These are phyloP conservation scores for Calonectria pauciramosa DNA, from an alignment of 2,329 filamentous ascomycete species.

Conservation along the genomic window DNA sequence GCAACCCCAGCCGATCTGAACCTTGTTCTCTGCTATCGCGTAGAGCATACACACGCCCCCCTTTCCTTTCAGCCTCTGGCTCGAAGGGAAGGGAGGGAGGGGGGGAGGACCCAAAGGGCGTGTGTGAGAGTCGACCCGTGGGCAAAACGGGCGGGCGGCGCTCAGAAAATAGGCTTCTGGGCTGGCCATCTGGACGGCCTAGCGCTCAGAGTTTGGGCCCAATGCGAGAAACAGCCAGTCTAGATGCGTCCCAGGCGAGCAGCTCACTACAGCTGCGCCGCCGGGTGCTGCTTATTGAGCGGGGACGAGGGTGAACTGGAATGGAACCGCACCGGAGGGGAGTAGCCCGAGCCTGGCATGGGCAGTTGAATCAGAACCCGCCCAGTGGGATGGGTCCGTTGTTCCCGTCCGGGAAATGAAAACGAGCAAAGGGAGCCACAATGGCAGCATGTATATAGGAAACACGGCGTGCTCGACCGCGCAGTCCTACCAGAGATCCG, in stretches of 20 bases:
- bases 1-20: background rate
- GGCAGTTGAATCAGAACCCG: constrained; percentile 15
- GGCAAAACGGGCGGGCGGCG: background rate
- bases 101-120: background rate
- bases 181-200: background rate
- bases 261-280: background rate
- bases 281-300: constrained; percentile 14
- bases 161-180: constrained; percentile 18
- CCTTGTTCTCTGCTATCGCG: background rate
- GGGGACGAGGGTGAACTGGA: constrained; percentile 18
- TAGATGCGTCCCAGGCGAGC: constrained; percentile 6
- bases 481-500: background rate
- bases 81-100: no score
- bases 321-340: constrained; percentile 9
- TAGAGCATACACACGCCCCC: background rate
- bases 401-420: constrained; percentile 17
- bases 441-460: constrained; percentile 22
- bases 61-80: background rate
- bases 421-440: constrained; percentile 2
- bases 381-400: constrained; percentile 8
- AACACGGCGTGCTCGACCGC: constrained; percentile 13
- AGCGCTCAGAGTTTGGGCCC: constrained; percentile 13
- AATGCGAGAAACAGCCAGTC: constrained; percentile 15
- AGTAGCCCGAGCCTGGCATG: constrained; percentile 16
- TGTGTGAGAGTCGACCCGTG: background rate